A percentile compares a stretch with the other conserved stretches of the same genome.
phyloP scores from a whole-genome alignment of 139 green algal genomes.

The Marvania coccoides region DNA sequence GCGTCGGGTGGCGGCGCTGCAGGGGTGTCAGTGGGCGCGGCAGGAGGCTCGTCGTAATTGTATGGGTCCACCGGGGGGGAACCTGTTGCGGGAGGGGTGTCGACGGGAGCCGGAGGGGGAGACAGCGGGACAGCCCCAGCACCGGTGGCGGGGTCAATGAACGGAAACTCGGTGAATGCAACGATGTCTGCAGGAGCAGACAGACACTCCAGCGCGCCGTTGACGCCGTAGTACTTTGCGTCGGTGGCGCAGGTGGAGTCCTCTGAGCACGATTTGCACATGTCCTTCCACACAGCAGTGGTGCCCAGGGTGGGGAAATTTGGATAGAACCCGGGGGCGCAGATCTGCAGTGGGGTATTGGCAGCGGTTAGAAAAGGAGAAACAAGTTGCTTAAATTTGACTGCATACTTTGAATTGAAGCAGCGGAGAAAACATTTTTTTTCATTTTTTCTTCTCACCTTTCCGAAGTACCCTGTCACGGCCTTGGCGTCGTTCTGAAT shows the following conservation, averaged over 20 bases:
- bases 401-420: no score
- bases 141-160: neutral
- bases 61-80: neutral
- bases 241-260: neutral
- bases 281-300: neutral
- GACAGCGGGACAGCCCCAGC: neutral
- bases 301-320: neutral
- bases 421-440: no score
- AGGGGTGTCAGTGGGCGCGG: neutral
- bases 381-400: no score
- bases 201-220: neutral
- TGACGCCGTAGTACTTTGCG: neutral
- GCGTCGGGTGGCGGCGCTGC: neutral
- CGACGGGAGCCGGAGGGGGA: neutral
- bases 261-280: neutral
- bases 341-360: neutral
- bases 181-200: neutral
- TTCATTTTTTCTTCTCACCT: no score
- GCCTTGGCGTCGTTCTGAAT: neutral
- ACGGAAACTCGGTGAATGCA: slow-evolving; percentile 1
- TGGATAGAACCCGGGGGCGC: slow-evolving; percentile 2
- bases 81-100: neutral
- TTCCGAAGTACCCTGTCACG: slow-evolving; percentile 1
- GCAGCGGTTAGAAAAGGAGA: no score
- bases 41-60: neutral